phyloP scores from a whole-genome alignment of 2,329 filamentous ascomycete species.

The Dactylellina drechsleri region DNA sequence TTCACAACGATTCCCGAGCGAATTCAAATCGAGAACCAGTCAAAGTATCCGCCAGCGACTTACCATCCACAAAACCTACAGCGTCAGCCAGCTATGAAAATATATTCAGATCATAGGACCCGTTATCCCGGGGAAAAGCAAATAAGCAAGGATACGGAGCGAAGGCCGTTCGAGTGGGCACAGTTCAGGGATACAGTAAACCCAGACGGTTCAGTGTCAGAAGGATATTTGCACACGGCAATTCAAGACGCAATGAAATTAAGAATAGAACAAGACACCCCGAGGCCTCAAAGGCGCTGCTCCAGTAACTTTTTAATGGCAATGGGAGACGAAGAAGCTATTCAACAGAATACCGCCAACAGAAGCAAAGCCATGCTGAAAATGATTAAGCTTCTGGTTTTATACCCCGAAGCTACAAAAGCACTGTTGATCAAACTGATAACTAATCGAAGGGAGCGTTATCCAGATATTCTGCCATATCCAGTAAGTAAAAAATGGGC shows the following conservation, averaged over 20 bases:
- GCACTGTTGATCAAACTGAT: constrained; percentile 1
- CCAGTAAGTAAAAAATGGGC: constrained; percentile 16
- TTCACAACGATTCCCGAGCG: constrained; percentile 25
- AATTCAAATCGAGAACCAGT: not conserved
- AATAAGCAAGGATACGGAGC: constrained; percentile 7
- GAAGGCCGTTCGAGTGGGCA: constrained; percentile 10
- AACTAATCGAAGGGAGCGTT: constrained; percentile 2
- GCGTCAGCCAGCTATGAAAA: not conserved
- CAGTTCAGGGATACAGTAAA: not conserved
- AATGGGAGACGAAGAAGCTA: not conserved
- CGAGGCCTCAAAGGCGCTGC: not conserved
- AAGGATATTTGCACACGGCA: not conserved
- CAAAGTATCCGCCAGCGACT: constrained; percentile 28
- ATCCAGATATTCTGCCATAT: constrained; percentile 8
- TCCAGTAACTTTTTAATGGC: not conserved
- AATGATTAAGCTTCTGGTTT: constrained; percentile 5
- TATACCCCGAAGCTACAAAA: not conserved
- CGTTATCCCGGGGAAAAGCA: constrained; percentile 11
- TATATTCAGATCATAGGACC: not conserved
- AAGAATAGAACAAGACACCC: constrained; percentile 1
- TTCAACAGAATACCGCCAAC: not conserved
- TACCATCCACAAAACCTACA: constrained; percentile 9
- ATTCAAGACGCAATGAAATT: not conserved
- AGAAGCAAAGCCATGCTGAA: constrained; percentile 17
- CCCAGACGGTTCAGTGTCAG: not conserved